A percentile compares a stretch with the other conserved stretches of the same genome.
Conservation (phyloP, 345 rosid genomes). For the Iberis pinnata region DNA sequence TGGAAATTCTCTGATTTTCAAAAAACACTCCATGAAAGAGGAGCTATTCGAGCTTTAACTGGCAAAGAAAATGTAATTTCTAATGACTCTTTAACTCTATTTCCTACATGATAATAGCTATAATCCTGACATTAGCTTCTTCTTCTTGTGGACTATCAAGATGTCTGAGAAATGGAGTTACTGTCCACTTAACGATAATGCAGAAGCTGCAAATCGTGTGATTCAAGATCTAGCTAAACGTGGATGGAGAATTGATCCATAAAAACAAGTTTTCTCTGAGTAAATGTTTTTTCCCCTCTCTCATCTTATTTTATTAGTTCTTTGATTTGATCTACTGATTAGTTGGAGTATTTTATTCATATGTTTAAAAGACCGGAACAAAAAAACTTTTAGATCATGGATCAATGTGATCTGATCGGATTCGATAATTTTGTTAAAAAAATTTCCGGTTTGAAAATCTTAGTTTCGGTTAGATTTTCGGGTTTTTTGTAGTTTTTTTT, state of each 20-base stretch:
- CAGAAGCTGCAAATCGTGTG: constrained; percentile 68
- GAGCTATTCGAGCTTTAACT: constrained; percentile 62
- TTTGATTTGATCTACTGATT: constrained; percentile 13
- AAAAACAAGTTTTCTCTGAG: too few species aligned
- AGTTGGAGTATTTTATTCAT: too few species aligned
- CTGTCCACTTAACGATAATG: constrained; percentile 62
- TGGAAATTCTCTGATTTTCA: constrained; percentile 88
- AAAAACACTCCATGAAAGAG: constrained; percentile 56
- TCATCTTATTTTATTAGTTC: too few species aligned
- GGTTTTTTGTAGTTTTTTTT: too few species aligned
- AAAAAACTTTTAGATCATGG: too few species aligned
- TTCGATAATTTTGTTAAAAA: too few species aligned
- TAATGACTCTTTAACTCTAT: background rate
- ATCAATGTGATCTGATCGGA: too few species aligned
- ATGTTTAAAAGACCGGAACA: too few species aligned
- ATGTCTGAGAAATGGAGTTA: constrained; percentile 81
- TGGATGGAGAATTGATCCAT: constrained; percentile 49
- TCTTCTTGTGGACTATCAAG: constrained; percentile 38
- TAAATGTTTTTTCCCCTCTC: too few species aligned
- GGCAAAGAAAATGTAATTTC: constrained; percentile 81
- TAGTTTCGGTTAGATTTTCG: too few species aligned
- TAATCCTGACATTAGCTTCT: constrained; percentile 10
- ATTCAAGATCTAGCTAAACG: constrained; percentile 54
- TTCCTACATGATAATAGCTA: background rate
- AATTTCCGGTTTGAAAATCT: too few species aligned